These are phyloP conservation scores for Alternaria novae-zelandiae DNA, from an alignment of 2,329 filamentous ascomycete species.

Conservation along the genomic window DNA sequence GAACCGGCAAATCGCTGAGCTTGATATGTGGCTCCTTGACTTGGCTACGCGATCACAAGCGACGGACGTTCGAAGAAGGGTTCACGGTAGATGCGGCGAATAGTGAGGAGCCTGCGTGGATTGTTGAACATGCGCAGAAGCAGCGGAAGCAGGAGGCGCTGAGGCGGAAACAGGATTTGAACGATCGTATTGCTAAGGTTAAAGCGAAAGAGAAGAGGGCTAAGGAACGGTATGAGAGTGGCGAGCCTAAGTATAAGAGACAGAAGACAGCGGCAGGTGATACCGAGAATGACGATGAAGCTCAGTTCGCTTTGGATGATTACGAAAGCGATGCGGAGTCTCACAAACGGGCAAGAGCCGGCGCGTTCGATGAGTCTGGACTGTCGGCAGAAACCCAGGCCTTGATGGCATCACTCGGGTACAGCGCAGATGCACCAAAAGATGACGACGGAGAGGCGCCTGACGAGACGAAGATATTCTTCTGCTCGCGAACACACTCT, in stretches of 20 bases:
- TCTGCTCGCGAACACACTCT: slow-evolving; percentile 91
- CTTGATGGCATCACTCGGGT: slow-evolving; percentile 68
- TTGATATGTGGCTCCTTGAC: slow-evolving; percentile 88
- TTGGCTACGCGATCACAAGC: slow-evolving; percentile 86
- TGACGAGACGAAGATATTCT: slow-evolving; percentile 83
- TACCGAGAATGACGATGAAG: slow-evolving; percentile 57
- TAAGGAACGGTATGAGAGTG: slow-evolving; percentile 57
- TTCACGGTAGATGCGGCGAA: slow-evolving; percentile 55
- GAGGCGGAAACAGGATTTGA: slow-evolving; percentile 72
- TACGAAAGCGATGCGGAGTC: slow-evolving; percentile 69
- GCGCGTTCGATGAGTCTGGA: slow-evolving; percentile 48
- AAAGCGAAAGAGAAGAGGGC: slow-evolving; percentile 67
- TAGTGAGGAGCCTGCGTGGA: slow-evolving; percentile 82
- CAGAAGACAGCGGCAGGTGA: slow-evolving; percentile 27
- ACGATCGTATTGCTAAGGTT: slow-evolving; percentile 71
- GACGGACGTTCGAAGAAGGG: slow-evolving; percentile 62
- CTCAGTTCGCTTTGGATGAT: slow-evolving; percentile 77
- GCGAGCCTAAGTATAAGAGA: slow-evolving; percentile 58
- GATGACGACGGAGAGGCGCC: slow-evolving; percentile 59
- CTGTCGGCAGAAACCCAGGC: slow-evolving; percentile 78
- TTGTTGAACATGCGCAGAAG: slow-evolving; percentile 75
- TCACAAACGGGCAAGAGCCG: slow-evolving; percentile 24
- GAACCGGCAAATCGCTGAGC: slow-evolving; percentile 89
- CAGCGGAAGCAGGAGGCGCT: slow-evolving; percentile 72
- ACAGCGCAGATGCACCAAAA: slow-evolving; percentile 39